These are phyloP conservation scores for Lojkania enalia DNA, from an alignment of 2,329 filamentous ascomycete genomes.

Conservation along the genomic window DNA sequence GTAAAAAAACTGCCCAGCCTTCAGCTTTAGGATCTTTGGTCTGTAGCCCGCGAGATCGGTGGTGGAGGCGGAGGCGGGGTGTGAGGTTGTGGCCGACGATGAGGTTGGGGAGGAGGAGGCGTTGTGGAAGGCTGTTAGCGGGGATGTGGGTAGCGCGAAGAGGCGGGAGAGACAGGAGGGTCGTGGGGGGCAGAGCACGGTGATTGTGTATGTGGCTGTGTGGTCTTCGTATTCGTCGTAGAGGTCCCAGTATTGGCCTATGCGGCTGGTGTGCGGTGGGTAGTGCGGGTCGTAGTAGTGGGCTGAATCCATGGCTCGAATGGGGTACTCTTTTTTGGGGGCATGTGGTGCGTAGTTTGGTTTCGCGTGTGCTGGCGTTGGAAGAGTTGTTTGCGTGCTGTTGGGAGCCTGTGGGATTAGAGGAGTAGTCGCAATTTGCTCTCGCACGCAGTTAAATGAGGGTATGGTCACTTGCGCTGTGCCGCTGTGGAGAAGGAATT, in stretches of 20 bases:
- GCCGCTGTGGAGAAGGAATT: too few species aligned
- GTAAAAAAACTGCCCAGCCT: slow-evolving; percentile 15
- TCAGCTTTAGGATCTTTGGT: slow-evolving; percentile 18
- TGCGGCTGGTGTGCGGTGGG: neutral
- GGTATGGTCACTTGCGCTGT: too few species aligned
- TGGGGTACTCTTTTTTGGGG: too few species aligned
- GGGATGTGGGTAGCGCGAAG: slow-evolving; percentile 1
- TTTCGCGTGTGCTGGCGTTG: too few species aligned
- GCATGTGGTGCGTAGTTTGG: too few species aligned
- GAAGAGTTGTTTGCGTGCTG: too few species aligned
- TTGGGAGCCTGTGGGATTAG: too few species aligned
- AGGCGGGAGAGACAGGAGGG: slow-evolving; percentile 13
- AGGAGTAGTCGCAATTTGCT: too few species aligned
- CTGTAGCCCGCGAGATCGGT: slow-evolving; percentile 20
- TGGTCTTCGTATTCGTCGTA: slow-evolving; percentile 23
- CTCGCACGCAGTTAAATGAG: too few species aligned
- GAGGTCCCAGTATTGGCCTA: slow-evolving; percentile 22
- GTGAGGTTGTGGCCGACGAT: neutral
- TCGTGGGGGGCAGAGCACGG: slow-evolving; percentile 21
- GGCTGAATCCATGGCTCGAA: slow-evolving; percentile 4
- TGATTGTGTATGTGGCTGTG: slow-evolving; percentile 28
- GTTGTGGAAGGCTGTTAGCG: slow-evolving; percentile 16
- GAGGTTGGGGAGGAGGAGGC: neutral
- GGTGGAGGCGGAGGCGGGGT: slow-evolving; percentile 17
- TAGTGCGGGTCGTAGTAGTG: slow-evolving; percentile 4